Evolutionary conservation across 225 moss, liverwort and hornwort genomes (phyloP), one percentile per base, ranked within the genome.

Genomic region (Pleurozium schreberi): DNA sequence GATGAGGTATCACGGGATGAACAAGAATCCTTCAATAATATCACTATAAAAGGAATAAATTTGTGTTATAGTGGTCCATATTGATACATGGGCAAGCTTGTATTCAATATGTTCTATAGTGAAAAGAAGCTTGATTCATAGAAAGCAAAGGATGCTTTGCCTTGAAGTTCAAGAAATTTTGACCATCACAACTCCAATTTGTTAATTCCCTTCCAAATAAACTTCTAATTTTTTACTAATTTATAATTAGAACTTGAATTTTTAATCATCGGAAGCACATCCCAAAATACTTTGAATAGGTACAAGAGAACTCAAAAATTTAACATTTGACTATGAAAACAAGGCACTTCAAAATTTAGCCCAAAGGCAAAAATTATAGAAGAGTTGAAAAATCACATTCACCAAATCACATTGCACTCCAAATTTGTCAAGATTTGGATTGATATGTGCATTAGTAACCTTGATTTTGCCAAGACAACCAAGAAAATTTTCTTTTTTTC

Each of bases 101-200:
- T 8, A 75, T 20, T 33, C 19, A 75, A 75, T 49, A 33, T 8
- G 1, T 47, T 31, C 1, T 49, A 49, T 1, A 7, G 1, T 18
- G 1, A 49, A 75, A 47, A 0, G 2, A 47, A 18, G 4, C 12
- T 49, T 75, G 8, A 75, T 30, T 12, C 5, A 49, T 12, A 20
- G 17, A 73, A 11, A 73, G 10, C 2, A 45, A 47, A 19, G 1
- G 4, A 2, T 1, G 11, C 30, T 12, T 19, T 19, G 10, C 4
- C 19, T 75, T 20, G 49, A 49, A 75, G 10, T 50, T 50, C 8
- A 50, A 75, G 21, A 75, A 50, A 18, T 19, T 12, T 49, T 47
- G 0, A 31, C 18, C 12, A 49, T 75, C 33, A 0, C 19, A 0
- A 19, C 0, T 36, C 5, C 2, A 52, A 22, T 36, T 14, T 0